Evolutionary conservation across 345 rosid species (phyloP).

Genomic region (Cardamine chenopodiifolia): DNA sequence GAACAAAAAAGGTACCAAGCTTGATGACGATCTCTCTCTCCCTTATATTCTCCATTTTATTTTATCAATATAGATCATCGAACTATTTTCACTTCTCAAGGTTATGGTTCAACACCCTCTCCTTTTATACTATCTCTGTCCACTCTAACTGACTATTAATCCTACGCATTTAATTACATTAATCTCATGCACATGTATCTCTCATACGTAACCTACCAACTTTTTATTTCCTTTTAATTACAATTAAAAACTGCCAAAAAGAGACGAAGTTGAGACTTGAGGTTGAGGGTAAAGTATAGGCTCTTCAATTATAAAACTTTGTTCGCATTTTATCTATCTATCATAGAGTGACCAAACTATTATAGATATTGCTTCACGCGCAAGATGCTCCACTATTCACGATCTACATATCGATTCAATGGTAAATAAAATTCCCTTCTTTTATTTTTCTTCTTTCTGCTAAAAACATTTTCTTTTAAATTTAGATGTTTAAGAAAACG

Average conservation of each 20-base stretch:
- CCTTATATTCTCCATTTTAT: slow-evolving; percentile 19
- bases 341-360: slow-evolving; percentile 26
- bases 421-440: neutral
- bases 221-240: slow-evolving; percentile 12
- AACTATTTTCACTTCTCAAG: slow-evolving; percentile 26
- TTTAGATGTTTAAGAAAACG: slow-evolving; percentile 8
- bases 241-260: slow-evolving; percentile 3
- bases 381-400: slow-evolving; percentile 26
- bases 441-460: neutral
- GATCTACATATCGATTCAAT: slow-evolving; percentile 3
- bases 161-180: neutral
- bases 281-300: neutral
- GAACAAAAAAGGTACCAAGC: slow-evolving; percentile 25
- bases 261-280: neutral
- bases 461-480: neutral
- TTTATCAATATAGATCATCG: slow-evolving; percentile 17
- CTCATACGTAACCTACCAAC: slow-evolving; percentile 35
- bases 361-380: slow-evolving; percentile 30
- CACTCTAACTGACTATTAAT: slow-evolving; percentile 15
- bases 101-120: slow-evolving; percentile 26
- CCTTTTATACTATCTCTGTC: slow-evolving; percentile 23
- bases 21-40: slow-evolving; percentile 32
- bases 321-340: slow-evolving; percentile 22
- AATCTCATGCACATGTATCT: slow-evolving; percentile 36
- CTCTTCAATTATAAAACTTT: slow-evolving; percentile 24